phyloP scores from a whole-genome alignment of 306 rosid species.

The Mimosa pudica region DNA sequence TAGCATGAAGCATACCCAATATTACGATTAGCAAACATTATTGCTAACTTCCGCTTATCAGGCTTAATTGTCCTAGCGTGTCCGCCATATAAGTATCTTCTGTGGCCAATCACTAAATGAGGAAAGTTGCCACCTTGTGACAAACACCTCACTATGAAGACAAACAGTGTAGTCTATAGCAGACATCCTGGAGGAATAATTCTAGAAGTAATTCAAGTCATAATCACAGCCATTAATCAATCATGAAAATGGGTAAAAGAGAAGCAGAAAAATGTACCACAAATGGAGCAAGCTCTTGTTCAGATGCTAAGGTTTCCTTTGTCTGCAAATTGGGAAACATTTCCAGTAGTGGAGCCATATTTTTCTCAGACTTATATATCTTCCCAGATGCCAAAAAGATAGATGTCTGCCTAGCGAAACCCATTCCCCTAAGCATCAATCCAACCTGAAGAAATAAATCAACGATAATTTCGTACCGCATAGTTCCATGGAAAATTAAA shows the following conservation, averaged over 20 bases:
- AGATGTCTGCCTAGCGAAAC: conserved; percentile 77
- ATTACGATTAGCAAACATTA: conserved; percentile 81
- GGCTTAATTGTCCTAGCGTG: conserved; percentile 95
- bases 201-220: conserved; percentile 64
- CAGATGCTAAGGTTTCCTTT: conserved; percentile 80
- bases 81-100: conserved; percentile 93
- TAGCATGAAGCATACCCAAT: conserved; percentile 62
- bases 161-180: conserved; percentile 98
- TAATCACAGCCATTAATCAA: conserved; percentile 35
- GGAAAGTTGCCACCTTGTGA: conserved; percentile 99
- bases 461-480: conserved; percentile 14
- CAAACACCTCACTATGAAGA: conserved; percentile 97
- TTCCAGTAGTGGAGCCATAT: conserved; percentile 88
- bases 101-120: conserved; percentile 92
- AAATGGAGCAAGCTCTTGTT: conserved; percentile 82
- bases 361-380: conserved; percentile 76
- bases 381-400: conserved; percentile 93
- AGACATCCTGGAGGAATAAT: conserved; percentile 98
- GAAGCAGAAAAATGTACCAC: conserved; percentile 48
- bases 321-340: conserved; percentile 96
- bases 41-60: conserved; percentile 90
- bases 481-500: neutral
- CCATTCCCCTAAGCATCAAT: conserved; percentile 98
- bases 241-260: conserved; percentile 10
- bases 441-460: conserved; percentile 72